phyloP scores from a whole-genome alignment of 1,139 yeast genomes.

The Meyerozyma smithsonii region DNA sequence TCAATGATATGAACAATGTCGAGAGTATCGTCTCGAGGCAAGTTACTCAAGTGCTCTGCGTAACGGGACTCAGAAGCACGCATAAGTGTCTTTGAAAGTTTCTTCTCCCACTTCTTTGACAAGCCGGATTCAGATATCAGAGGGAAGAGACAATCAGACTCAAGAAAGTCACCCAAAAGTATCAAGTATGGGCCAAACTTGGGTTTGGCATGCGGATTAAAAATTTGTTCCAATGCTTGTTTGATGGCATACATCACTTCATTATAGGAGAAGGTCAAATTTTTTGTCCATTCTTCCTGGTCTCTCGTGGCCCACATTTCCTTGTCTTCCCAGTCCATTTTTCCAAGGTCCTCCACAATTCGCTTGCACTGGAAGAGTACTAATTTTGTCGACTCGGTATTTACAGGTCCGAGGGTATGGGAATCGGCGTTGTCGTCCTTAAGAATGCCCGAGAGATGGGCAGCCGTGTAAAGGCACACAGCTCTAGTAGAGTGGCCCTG shows the following conservation, averaged over 20 bases:
- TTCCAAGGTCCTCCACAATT: slow-evolving; percentile 28
- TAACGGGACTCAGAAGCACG: slow-evolving; percentile 57
- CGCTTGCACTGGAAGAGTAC: slow-evolving; percentile 27
- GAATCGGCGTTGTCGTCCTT: slow-evolving; percentile 20
- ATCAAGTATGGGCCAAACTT: slow-evolving; percentile 53
- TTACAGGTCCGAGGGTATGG: slow-evolving; percentile 28
- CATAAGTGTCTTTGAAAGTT: slow-evolving; percentile 44
- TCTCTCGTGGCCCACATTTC: slow-evolving; percentile 46
- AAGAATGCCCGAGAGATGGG: slow-evolving; percentile 38
- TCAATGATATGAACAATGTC: slow-evolving; percentile 55
- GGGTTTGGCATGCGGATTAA: slow-evolving; percentile 49
- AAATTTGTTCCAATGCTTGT: slow-evolving; percentile 41
- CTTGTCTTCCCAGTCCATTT: slow-evolving; percentile 32
- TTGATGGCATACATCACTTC: slow-evolving; percentile 46
- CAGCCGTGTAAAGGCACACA: slow-evolving; percentile 49
- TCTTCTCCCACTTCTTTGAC: slow-evolving; percentile 48
- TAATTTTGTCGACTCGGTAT: slow-evolving; percentile 23
- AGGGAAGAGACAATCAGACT: slow-evolving; percentile 42
- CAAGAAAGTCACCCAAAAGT: slow-evolving; percentile 49
- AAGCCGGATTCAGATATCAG: slow-evolving; percentile 33
- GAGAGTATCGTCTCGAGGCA: slow-evolving; percentile 64
- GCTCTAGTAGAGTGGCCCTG: slow-evolving; percentile 50
- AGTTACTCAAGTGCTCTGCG: slow-evolving; percentile 47
- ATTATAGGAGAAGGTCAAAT: slow-evolving; percentile 44
- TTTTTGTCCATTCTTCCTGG: slow-evolving; percentile 48